Percentiles rank a stretch among this genome's conserved stretches.
These are phyloP conservation scores for Linnemannia exigua DNA, from an alignment of 192 early-diverging fungal species.

Conservation along the genomic window DNA sequence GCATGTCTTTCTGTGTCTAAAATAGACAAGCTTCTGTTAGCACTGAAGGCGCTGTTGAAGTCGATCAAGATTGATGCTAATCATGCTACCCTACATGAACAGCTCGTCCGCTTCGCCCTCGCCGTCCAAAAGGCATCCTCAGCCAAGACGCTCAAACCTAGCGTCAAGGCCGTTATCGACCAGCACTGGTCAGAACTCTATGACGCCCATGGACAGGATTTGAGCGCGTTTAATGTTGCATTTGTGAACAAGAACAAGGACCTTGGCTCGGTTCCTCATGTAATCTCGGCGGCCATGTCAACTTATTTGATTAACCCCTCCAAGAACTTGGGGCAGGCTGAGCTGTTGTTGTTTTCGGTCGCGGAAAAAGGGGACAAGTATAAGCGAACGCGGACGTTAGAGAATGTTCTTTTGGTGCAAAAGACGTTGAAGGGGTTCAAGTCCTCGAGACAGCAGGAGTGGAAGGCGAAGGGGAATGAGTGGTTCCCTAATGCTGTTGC, in stretches of 20 bases:
- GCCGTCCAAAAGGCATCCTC: conserved; percentile 41
- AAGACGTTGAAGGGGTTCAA: conserved; percentile 23
- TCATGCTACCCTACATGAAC: conserved; percentile 53
- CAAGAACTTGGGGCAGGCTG: not conserved
- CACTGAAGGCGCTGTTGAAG: conserved; percentile 67
- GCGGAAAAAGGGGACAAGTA: not conserved
- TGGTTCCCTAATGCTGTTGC: not conserved
- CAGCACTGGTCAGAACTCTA: conserved; percentile 19
- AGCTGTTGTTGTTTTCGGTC: conserved; percentile 12
- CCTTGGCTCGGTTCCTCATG: not conserved
- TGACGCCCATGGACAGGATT: conserved; percentile 1
- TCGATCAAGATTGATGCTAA: conserved; percentile 57
- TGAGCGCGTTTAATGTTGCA: not conserved
- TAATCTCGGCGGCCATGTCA: conserved; percentile 19
- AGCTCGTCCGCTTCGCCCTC: conserved; percentile 57
- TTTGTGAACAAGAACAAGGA: conserved; percentile 10
- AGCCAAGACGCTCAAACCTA: not conserved
- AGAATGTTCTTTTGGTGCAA: conserved; percentile 6
- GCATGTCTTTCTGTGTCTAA: not conserved
- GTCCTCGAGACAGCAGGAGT: not conserved
- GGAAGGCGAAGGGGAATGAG: not conserved
- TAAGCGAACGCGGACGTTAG: not conserved
- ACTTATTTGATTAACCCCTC: not conserved
- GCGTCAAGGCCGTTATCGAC: conserved; percentile 14
- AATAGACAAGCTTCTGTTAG: conserved; percentile 75